Evolutionary conservation across 805 yeast genomes (phyloP).

Genomic region (Wickerhamomyces rabaulensis): DNA sequence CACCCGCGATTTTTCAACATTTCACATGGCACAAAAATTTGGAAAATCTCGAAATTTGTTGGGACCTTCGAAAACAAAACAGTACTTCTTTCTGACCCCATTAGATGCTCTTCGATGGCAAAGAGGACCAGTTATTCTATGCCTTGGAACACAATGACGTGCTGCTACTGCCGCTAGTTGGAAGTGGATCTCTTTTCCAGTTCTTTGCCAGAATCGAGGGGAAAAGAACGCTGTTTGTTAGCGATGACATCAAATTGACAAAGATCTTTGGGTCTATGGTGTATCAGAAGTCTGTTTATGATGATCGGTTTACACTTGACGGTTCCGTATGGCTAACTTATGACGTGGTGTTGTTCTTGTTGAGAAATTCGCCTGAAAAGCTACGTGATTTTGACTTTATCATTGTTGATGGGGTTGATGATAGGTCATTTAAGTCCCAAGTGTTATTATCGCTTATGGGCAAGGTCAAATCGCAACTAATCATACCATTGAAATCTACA

Average conservation of each 20-base stretch:
- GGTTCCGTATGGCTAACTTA: neutral
- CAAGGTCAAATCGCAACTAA: neutral
- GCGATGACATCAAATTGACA: neutral
- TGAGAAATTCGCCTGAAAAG: neutral
- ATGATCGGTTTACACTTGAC: neutral
- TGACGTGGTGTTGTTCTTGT: neutral
- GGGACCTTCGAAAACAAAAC: too few relatives aligned
- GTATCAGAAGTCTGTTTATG: conserved; percentile 2
- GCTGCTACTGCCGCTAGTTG: neutral
- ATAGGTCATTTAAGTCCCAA: neutral
- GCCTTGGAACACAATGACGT: neutral
- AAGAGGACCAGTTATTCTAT: neutral
- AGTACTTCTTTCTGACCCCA: too few relatives aligned
- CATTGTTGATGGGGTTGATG: conserved; percentile 5
- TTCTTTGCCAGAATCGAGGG: neutral
- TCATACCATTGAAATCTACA: conserved; percentile 3
- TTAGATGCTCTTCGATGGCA: neutral
- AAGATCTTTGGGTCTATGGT: neutral
- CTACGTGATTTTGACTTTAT: conserved; percentile 5
- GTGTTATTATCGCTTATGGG: neutral
- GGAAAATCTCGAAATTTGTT: too few relatives aligned
- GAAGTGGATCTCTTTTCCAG: neutral
- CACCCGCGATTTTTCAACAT: too few relatives aligned
- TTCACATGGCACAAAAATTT: neutral
- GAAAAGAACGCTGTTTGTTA: neutral